phyloP scores from a whole-genome alignment of 2,329 filamentous ascomycete species.

The Didymella arachidicola region DNA sequence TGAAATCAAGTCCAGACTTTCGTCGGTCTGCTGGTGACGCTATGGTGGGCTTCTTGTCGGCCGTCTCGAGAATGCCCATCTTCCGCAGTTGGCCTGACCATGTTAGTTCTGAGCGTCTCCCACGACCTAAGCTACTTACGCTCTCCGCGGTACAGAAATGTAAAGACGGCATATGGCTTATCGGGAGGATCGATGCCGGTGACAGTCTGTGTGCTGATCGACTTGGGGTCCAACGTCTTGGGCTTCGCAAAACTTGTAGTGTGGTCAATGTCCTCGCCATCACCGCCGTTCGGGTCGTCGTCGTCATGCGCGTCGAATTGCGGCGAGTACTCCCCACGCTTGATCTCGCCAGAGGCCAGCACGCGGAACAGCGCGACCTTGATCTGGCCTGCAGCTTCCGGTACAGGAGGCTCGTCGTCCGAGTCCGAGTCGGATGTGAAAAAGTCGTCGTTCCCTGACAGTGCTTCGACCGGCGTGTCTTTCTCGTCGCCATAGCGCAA shows the following conservation, averaged over 20 bases:
- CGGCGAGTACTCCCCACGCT: slow-evolving; percentile 96
- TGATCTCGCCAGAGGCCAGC: slow-evolving; percentile 93
- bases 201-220: slow-evolving; percentile 98
- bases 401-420: slow-evolving; percentile 83
- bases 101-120: slow-evolving; percentile 19
- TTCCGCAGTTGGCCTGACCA: slow-evolving; percentile 86
- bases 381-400: slow-evolving; percentile 95
- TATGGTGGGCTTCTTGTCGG: slow-evolving; percentile 63
- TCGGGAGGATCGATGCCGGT: slow-evolving; percentile 96
- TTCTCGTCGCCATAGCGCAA: slow-evolving; percentile 83
- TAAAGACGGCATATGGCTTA: slow-evolving; percentile 95
- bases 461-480: slow-evolving; percentile 74
- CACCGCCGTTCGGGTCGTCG: slow-evolving; percentile 72
- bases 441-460: slow-evolving; percentile 73
- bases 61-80: slow-evolving; percentile 83
- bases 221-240: slow-evolving; percentile 93
- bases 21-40: slow-evolving; percentile 74
- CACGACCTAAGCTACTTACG: slow-evolving; percentile 65
- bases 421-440: slow-evolving; percentile 71
- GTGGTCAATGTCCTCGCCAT: slow-evolving; percentile 87
- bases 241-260: slow-evolving; percentile 98
- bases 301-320: slow-evolving; percentile 98
- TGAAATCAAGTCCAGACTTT: slow-evolving; percentile 84
- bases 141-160: slow-evolving; percentile 96
- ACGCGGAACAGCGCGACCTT: slow-evolving; percentile 97